Evolutionary conservation across 2,329 filamentous ascomycete species (phyloP).

Genomic region (Coniella lustricola): DNA sequence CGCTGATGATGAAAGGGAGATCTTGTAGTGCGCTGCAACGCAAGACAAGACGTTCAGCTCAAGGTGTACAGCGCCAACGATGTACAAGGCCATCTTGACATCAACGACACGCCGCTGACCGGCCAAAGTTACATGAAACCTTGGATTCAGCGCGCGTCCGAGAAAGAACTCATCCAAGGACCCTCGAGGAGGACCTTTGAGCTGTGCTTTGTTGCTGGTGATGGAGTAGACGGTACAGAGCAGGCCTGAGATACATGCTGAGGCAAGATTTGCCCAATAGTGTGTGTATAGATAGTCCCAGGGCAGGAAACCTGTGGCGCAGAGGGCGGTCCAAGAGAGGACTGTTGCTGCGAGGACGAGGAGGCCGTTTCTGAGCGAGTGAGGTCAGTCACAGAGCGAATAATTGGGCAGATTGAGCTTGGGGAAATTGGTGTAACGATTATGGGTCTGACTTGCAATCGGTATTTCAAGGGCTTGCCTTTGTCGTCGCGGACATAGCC

Average conservation of each 20-base stretch:
- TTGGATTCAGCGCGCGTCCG: slow-evolving; percentile 7
- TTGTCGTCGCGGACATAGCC: slow-evolving; percentile 12
- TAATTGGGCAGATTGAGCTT: too few species aligned
- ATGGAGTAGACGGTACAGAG: slow-evolving; percentile 1
- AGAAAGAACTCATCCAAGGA: slow-evolving; percentile 11
- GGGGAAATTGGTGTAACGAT: background rate
- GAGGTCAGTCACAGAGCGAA: background rate
- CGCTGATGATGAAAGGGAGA: too few species aligned
- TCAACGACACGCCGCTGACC: slow-evolving; percentile 7
- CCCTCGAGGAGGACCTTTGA: background rate
- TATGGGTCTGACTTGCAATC: slow-evolving; percentile 2
- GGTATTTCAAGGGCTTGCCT: slow-evolving; percentile 10
- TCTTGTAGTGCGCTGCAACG: slow-evolving; percentile 4
- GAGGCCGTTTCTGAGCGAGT: slow-evolving; percentile 4
- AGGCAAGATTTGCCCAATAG: background rate
- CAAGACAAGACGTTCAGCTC: slow-evolving; percentile 13
- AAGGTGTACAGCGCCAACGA: slow-evolving; percentile 11
- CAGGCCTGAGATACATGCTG: slow-evolving; percentile 1
- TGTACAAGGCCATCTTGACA: slow-evolving; percentile 11
- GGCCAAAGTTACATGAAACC: background rate
- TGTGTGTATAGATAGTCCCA: slow-evolving; percentile 8
- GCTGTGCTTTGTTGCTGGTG: background rate
- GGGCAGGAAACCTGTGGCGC: slow-evolving; percentile 1
- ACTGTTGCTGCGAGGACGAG: slow-evolving; percentile 1
- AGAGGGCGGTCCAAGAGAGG: slow-evolving; percentile 6